Base-by-base conservation (phyloP, 2,329 filamentous ascomycete genomes). In the Seiridium unicorne region DNA sequence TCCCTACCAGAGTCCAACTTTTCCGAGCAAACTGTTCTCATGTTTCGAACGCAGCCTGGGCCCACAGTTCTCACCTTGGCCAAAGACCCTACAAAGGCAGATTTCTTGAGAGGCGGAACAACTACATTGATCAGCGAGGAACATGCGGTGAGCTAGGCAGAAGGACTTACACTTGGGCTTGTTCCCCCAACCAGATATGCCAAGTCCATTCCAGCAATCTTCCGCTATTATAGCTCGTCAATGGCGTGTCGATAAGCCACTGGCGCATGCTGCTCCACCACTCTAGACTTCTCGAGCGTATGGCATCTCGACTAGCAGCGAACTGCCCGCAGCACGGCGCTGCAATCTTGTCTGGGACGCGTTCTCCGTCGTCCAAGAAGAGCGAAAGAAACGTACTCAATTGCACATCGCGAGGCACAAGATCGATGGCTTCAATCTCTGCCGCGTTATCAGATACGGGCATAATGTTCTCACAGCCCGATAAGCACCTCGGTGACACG, bases 401-500 rank as follows among this genome's bases (percentile, higher is more conserved):
- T 47, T 64, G 66, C 5, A 63, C 60, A 38, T 63, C 55, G 36
- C 67, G 58, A 9, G 54, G 47, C 9, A 51, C 55, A 5, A 58
- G 44, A 35, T 58, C 44, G 3, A 58, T 38, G 3, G 49, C 26
- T 3, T 13, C 35, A 7, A 58, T 26, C 31, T n/a, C 8, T 34
- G 36, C 55, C 6, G 31, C 34, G 13, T 58, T 46, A 11, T 40
- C 44, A 9, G 44, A 18, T n/a, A 58, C 40, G 31, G 18, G 55
- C 31, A 58, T 51, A 46, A 58, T 38, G 31, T 58, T 58, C 55
- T 58, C 55, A 46, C 51, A 48, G 13, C 44, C 60, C 26, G 64
- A 62, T 10, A 67, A 77, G 68, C 86, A 89, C 51, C 85, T 83
- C 58, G 85, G 73, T 62, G 86, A 87, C 74, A 86, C 82, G 69